phyloP scores from a whole-genome alignment of 2,329 filamentous ascomycete genomes.

The Aspergillus tanneri region DNA sequence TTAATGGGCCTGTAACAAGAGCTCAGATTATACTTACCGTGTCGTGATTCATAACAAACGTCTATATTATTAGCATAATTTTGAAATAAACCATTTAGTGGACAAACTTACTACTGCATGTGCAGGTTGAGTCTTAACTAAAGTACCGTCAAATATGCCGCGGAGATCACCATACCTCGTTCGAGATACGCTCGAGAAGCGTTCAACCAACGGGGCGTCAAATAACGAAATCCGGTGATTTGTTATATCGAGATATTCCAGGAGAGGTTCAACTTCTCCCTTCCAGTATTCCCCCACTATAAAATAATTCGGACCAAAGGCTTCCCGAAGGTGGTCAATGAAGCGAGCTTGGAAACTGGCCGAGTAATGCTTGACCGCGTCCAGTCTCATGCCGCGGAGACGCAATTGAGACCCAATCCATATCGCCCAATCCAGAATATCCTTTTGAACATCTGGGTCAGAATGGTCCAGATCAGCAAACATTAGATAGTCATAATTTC shows the following conservation, averaged over 20 bases:
- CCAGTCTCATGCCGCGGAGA: conserved; percentile 66
- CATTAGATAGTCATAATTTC: conserved; percentile 70
- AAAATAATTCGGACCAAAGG: conserved; percentile 57
- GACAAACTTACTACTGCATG: conserved; percentile 56
- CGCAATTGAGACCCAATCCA: conserved; percentile 65
- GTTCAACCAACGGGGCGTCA: conserved; percentile 68
- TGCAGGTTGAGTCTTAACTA: conserved; percentile 55
- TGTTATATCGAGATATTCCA: conserved; percentile 59
- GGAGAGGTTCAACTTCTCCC: conserved; percentile 56
- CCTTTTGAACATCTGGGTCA: conserved; percentile 61
- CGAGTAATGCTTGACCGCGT: conserved; percentile 72
- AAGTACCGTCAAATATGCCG: conserved; percentile 60
- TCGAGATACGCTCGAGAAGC: conserved; percentile 62
- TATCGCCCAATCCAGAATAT: conserved; percentile 65
- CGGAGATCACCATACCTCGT: conserved; percentile 60
- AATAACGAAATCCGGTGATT: conserved; percentile 61
- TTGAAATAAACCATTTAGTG: background rate
- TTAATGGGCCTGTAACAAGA: background rate
- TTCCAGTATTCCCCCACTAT: conserved; percentile 71
- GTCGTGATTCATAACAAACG: conserved; percentile 71
- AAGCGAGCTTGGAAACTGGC: conserved; percentile 66
- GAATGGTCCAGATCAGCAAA: conserved; percentile 68
- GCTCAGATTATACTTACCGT: conserved; percentile 44
- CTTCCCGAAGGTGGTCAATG: conserved; percentile 56
- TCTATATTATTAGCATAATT: conserved; percentile 49